These are phyloP conservation scores for Talaromyces sp. DNA, from an alignment of 2,329 filamentous ascomycete genomes.

Conservation along the genomic window DNA sequence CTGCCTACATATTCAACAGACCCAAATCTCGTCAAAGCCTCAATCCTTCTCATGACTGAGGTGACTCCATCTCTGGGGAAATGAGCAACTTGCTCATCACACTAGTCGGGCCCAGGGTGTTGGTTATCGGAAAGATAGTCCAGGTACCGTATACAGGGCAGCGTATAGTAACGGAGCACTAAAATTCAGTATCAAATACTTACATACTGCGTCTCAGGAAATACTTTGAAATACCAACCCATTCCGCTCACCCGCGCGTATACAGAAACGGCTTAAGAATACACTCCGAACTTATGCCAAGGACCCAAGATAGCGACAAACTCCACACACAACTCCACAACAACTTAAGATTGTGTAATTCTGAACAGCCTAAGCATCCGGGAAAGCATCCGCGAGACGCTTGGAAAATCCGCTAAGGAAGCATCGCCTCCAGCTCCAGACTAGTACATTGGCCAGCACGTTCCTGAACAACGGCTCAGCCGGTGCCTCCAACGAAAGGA, in stretches of 20 bases:
- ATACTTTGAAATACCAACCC: background rate
- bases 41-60: background rate
- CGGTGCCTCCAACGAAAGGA: constrained; percentile 12
- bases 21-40: too few relatives aligned
- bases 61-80: background rate
- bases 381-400: constrained; percentile 12
- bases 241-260: too few relatives aligned
- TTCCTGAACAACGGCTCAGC: constrained; percentile 21
- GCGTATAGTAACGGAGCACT: background rate
- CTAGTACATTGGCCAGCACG: constrained; percentile 10
- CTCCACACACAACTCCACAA: constrained; percentile 8
- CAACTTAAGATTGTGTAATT: constrained; percentile 8
- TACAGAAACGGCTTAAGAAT: background rate
- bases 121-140: background rate
- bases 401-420: constrained; percentile 8
- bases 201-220: background rate
- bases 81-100: background rate
- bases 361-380: constrained; percentile 9
- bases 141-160: background rate
- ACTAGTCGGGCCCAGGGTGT: background rate
- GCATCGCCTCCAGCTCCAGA: background rate
- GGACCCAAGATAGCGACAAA: background rate
- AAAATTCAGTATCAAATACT: background rate
- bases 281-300: background rate
- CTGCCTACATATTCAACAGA: too few relatives aligned